Conservation (phyloP, 2,329 filamentous ascomycete species). For the Hysterium pulicare region DNA sequence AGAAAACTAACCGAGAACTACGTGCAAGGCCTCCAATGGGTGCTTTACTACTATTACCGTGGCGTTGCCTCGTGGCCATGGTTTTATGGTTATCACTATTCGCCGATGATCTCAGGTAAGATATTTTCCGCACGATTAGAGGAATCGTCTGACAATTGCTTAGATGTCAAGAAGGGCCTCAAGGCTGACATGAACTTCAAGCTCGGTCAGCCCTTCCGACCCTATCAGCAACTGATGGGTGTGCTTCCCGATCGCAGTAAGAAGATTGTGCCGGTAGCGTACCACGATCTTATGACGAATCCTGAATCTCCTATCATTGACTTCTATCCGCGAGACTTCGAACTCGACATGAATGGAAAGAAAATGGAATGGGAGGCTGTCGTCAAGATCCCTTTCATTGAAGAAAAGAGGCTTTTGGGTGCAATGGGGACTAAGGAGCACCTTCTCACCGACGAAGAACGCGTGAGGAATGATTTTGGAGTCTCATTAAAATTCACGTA, state of each 20-base stretch:
- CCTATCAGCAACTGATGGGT: slow-evolving; percentile 97
- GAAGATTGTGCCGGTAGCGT: slow-evolving; percentile 83
- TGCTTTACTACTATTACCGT: slow-evolving; percentile 95
- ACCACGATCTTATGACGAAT: slow-evolving; percentile 90
- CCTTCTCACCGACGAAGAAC: slow-evolving; percentile 73
- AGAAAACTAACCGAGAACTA: slow-evolving; percentile 89
- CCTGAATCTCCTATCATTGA: slow-evolving; percentile 90
- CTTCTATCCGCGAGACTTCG: slow-evolving; percentile 96
- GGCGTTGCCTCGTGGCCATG: slow-evolving; percentile 98
- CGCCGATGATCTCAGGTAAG: slow-evolving; percentile 85
- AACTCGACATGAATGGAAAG: slow-evolving; percentile 98
- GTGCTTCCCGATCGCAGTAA: slow-evolving; percentile 97
- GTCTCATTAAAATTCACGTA: slow-evolving; percentile 92
- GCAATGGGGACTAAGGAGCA: slow-evolving; percentile 86
- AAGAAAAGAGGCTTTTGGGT: slow-evolving; percentile 77
- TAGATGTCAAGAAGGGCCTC: slow-evolving; percentile 84
- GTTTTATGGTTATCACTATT: slow-evolving; percentile 97
- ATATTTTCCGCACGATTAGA: neutral
- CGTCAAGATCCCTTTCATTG: slow-evolving; percentile 98
- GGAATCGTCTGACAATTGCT: slow-evolving; percentile 2
- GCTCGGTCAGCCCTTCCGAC: slow-evolving; percentile 90
- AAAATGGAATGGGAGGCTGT: slow-evolving; percentile 99
- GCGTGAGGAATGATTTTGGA: slow-evolving; percentile 81
- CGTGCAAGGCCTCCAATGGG: slow-evolving; percentile 96
- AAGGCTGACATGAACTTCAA: slow-evolving; percentile 86